Conservation (phyloP, 2,329 filamentous ascomycete genomes). For the Aspergillus costaricaensis region DNA sequence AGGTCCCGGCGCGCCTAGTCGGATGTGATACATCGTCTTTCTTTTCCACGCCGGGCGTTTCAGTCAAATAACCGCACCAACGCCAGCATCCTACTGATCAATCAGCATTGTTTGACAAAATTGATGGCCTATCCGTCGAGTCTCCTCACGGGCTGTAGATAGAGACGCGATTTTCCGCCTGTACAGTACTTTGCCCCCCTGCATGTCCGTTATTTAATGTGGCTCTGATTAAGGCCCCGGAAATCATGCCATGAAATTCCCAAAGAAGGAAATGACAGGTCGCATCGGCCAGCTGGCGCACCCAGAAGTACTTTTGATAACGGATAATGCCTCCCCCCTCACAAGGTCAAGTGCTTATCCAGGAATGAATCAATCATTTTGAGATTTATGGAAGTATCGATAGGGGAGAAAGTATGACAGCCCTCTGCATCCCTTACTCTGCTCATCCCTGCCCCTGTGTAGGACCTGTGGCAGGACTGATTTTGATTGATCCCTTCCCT, state of each 20-base stretch:
- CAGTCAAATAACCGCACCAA: slow-evolving; percentile 2
- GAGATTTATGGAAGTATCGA: background rate
- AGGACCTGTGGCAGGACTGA: background rate
- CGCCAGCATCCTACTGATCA: background rate
- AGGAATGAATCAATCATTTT: background rate
- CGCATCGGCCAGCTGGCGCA: slow-evolving; percentile 7
- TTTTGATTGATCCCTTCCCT: background rate
- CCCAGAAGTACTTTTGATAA: slow-evolving; percentile 5
- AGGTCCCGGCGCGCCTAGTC: background rate
- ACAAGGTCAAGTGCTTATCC: background rate
- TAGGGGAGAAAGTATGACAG: background rate
- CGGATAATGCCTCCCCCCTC: background rate
- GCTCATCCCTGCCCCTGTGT: background rate
- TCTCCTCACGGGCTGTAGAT: slow-evolving; percentile 5
- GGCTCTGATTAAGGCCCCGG: slow-evolving; percentile 6
- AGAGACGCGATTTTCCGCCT: slow-evolving; percentile 8
- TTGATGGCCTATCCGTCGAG: background rate
- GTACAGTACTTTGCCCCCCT: slow-evolving; percentile 20
- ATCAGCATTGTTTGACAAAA: background rate
- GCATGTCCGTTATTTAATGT: slow-evolving; percentile 25
- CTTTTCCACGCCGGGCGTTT: slow-evolving; percentile 6
- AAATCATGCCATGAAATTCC: background rate
- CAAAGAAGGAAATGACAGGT: slow-evolving; percentile 18
- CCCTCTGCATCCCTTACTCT: slow-evolving; percentile 20
- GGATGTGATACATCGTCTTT: slow-evolving; percentile 18